Base-by-base conservation (phyloP, 768 basidiomycete genomes). In the Termitomyces bulborhizus region DNA sequence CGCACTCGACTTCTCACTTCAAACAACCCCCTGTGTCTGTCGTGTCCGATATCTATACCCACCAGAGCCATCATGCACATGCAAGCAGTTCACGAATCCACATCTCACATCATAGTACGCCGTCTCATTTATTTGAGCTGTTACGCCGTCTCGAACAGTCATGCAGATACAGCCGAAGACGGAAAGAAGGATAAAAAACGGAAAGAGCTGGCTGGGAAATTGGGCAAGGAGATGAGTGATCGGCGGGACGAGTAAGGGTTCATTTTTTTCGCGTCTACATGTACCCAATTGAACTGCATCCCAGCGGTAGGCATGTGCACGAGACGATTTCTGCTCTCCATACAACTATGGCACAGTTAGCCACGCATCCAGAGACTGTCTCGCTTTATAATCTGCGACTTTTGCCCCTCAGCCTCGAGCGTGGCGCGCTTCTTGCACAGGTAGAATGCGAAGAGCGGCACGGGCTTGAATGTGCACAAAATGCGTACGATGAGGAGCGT, bases 401-500 rank as follows among this genome's bases (percentile, higher is more conserved):
- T 36, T 84, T 88, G 51, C 88, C 90, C 0, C 62, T 86, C 45
- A 82, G 89, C 1, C 68, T 92, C 39, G 88, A 91, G 66, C 88
- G 91, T 49, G 85, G 88, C 1, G 87, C 91, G 3, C 65, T 84
- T 41, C 80, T 91, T 34, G 76, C 84, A 0, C 83, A 88, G 65
- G 70, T 84, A 12, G 79, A 79, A 39, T 72, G 78, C 34, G 86
- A 90, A 63, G 88, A 90, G 69, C 79, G 80, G 60, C 80, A 86
- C 59, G 74, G 81, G n/a, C 69, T 85, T 18, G 84, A 87, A 0
- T 78, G 80, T 60, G 82, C 84, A 18, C 80, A 86, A 64, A 80
- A 76, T 12, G 84, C 88, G 7, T 91, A 86, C 57, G 82, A 86
- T 18, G 89, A 92, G 61, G 91, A 93, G 65, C 78, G 84, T 39